Conservation (phyloP, 306 rosid genomes). For the Acmispon strigosus region DNA sequence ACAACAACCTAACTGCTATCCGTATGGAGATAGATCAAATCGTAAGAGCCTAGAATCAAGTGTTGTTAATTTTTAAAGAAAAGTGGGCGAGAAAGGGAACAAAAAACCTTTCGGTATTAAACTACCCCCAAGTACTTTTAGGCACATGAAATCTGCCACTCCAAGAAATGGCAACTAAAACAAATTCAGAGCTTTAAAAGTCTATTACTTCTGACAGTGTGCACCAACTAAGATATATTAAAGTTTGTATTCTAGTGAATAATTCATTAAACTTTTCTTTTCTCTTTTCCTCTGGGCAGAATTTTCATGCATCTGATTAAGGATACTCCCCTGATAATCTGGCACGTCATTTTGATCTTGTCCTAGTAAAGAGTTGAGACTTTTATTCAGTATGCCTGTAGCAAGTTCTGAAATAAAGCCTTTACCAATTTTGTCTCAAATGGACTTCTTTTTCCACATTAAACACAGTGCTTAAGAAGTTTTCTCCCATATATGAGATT, state of each 20-base stretch:
- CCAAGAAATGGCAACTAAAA: slow-evolving; percentile 9
- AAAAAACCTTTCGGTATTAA: not conserved
- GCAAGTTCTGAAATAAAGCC: not conserved
- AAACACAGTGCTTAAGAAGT: not conserved
- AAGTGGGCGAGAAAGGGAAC: not conserved
- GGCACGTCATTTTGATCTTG: slow-evolving; percentile 4
- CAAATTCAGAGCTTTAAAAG: slow-evolving; percentile 19
- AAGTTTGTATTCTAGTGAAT: not conserved
- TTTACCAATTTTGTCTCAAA: not conserved
- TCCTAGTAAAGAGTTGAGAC: slow-evolving; percentile 1
- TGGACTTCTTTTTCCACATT: not conserved
- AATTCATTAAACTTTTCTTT: not conserved
- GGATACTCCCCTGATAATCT: slow-evolving; percentile 14
- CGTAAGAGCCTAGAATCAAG: not conserved
- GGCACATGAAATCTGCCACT: slow-evolving; percentile 13
- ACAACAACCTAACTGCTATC: too few relatives aligned
- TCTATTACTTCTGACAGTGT: not conserved
- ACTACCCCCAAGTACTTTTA: not conserved
- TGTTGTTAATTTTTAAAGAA: not conserved
- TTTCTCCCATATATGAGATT: slow-evolving; percentile 9
- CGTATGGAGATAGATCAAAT: too few relatives aligned
- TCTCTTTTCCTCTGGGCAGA: not conserved
- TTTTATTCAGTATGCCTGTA: slow-evolving; percentile 10
- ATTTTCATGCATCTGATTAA: slow-evolving; percentile 9
- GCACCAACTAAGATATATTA: not conserved